Evolutionary conservation across 768 basidiomycete species (phyloP).

Genomic region (Pulveroboletus sp.): DNA sequence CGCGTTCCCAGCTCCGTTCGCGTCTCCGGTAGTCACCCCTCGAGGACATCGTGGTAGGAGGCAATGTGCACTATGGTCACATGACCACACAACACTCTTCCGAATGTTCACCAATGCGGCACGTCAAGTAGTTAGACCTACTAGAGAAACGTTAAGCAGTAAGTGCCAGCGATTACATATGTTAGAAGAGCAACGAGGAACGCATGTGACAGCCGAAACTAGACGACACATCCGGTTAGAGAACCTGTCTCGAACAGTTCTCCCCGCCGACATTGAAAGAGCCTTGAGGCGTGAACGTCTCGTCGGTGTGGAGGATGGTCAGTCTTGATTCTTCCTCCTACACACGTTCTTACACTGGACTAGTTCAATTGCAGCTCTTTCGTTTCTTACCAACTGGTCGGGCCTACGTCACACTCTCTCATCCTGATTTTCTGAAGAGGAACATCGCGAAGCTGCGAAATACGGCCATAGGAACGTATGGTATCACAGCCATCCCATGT

Average conservation of each 20-base stretch:
- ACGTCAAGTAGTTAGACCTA: conserved; percentile 11
- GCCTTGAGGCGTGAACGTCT: conserved; percentile 40
- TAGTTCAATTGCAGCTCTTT: conserved; percentile 60
- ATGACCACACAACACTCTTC: conserved; percentile 15
- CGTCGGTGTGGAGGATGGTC: conserved; percentile 44
- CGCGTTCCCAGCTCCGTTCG: conserved; percentile 63
- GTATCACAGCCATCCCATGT: conserved; percentile 35
- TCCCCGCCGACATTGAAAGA: conserved; percentile 54
- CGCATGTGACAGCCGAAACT: conserved; percentile 14
- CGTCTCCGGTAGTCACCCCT: conserved; percentile 53
- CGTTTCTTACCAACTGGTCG: conserved; percentile 58
- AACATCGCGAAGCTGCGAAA: conserved; percentile 43
- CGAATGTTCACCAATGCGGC: conserved; percentile 26
- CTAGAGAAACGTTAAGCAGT: conserved; percentile 12
- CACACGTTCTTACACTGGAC: conserved; percentile 7
- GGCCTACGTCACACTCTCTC: conserved; percentile 55
- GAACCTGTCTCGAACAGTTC: conserved; percentile 49
- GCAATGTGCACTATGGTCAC: conserved; percentile 21
- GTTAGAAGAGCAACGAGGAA: conserved; percentile 4
- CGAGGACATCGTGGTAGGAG: conserved; percentile 54
- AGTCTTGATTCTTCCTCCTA: not conserved
- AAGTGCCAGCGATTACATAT: conserved; percentile 5
- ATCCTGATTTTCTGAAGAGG: conserved; percentile 41
- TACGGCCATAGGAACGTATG: conserved; percentile 45
- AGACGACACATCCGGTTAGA: conserved; percentile 45